phyloP scores from a whole-genome alignment of 306 rosid genomes.

The Trifolium fragiferum region DNA sequence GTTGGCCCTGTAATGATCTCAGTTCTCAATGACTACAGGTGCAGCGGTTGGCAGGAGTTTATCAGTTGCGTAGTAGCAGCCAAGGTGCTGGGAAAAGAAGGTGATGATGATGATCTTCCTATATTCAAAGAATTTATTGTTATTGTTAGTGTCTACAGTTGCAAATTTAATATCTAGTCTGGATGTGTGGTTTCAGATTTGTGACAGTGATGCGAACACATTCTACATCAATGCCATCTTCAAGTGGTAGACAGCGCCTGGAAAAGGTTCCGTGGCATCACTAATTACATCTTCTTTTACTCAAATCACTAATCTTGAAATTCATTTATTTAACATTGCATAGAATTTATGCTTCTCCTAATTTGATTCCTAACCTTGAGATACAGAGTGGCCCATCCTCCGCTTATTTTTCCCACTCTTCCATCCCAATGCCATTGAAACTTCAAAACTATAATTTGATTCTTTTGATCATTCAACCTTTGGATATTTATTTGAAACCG shows the following conservation, averaged over 20 bases:
- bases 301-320: neutral
- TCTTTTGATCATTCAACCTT: conserved; percentile 17
- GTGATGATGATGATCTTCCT: conserved; percentile 42
- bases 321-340: conserved; percentile 36
- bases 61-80: conserved; percentile 70
- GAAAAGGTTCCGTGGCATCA: conserved; percentile 63
- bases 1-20: conserved; percentile 25
- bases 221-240: conserved; percentile 79
- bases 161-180: conserved; percentile 35
- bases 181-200: conserved; percentile 61
- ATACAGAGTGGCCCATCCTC: conserved; percentile 4
- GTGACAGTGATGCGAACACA: conserved; percentile 75
- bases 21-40: conserved; percentile 56
- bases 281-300: conserved; percentile 6
- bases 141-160: conserved; percentile 12
- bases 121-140: conserved; percentile 10
- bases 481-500: conserved; percentile 10
- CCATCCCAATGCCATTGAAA: neutral
- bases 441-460: neutral
- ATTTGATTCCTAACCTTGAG: conserved; percentile 13
- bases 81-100: conserved; percentile 81
- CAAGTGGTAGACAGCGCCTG: conserved; percentile 71
- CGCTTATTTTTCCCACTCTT: neutral
- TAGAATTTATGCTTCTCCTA: conserved; percentile 12
- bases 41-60: conserved; percentile 75